phyloP scores from a whole-genome alignment of 2,329 filamentous ascomycete species.

The Xylaria sp. region DNA sequence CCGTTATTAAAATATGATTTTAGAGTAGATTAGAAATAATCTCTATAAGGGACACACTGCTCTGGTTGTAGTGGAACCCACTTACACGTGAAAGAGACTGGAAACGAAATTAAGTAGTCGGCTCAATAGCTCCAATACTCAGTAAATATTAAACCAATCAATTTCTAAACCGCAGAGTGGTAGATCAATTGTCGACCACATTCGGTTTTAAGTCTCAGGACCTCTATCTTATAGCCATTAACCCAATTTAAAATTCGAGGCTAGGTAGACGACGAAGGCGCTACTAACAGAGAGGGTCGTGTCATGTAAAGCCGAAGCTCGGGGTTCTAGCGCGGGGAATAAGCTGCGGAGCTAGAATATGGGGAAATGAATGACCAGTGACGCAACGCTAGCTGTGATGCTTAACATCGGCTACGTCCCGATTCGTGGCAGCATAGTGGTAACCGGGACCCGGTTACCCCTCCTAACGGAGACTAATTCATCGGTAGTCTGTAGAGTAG shows the following conservation, averaged over 20 bases:
- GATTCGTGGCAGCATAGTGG: conserved; percentile 16
- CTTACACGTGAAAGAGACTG: not conserved
- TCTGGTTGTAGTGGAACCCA: not conserved
- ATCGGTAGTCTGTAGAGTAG: not conserved
- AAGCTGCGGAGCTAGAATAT: conserved; percentile 8
- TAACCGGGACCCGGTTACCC: not conserved
- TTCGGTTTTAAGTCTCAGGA: not conserved
- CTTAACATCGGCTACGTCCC: conserved; percentile 28
- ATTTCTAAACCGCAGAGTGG: not conserved
- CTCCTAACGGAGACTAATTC: not conserved
- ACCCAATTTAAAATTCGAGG: not conserved
- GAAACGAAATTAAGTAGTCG: not conserved
- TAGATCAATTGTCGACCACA: not conserved
- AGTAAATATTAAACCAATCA: not conserved
- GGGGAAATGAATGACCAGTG: conserved; percentile 1
- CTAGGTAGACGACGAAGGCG: not conserved
- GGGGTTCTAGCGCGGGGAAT: conserved; percentile 21
- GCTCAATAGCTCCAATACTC: not conserved
- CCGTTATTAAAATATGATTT: not conserved
- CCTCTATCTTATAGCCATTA: not conserved
- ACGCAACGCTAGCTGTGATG: conserved; percentile 10
- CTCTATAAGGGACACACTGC: too few relatives aligned
- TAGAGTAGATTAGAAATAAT: not conserved
- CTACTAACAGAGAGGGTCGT: not conserved
- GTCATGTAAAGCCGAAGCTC: conserved; percentile 16